A percentile compares a stretch with the other conserved stretches of the same genome.
These are phyloP conservation scores for Pyricularia sp. DNA, from an alignment of 2,329 filamentous ascomycete genomes.

Conservation along the genomic window DNA sequence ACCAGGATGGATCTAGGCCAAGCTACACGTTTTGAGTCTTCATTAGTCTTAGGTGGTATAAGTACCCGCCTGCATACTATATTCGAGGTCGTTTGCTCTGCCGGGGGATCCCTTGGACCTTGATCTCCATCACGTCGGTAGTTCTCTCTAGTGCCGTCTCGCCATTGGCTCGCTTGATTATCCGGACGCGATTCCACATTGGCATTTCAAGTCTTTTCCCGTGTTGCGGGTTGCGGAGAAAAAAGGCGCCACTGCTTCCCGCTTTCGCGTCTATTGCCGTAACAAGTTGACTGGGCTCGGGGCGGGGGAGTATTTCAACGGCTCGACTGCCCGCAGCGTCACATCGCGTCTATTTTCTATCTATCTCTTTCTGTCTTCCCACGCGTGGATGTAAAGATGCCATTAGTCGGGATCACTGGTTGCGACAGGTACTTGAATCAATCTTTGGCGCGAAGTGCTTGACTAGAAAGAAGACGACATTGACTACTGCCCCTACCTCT, in stretches of 20 bases:
- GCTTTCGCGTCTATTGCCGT: not conserved
- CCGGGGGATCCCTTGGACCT: not conserved
- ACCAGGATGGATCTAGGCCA: not conserved
- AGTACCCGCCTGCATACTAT: not conserved
- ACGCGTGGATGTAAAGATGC: too few species aligned
- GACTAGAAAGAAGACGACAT: too few species aligned
- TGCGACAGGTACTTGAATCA: too few species aligned
- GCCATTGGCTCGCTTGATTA: not conserved
- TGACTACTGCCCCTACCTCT: too few species aligned
- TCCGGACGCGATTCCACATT: too few species aligned
- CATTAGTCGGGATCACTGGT: too few species aligned
- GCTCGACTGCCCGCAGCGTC: not conserved
- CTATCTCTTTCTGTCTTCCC: not conserved
- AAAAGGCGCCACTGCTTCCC: not conserved
- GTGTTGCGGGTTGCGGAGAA: too few species aligned
- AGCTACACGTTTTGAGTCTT: not conserved
- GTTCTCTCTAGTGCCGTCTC: not conserved
- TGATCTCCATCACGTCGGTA: not conserved
- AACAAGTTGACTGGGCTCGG: not conserved
- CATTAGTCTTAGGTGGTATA: not conserved
- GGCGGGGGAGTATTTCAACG: not conserved
- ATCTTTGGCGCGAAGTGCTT: too few species aligned
- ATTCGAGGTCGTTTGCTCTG: not conserved
- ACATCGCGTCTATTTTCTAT: not conserved
- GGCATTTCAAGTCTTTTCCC: too few species aligned